phyloP scores from a whole-genome alignment of 176 grass and related monocot species.

The Guadua angustifolia region DNA sequence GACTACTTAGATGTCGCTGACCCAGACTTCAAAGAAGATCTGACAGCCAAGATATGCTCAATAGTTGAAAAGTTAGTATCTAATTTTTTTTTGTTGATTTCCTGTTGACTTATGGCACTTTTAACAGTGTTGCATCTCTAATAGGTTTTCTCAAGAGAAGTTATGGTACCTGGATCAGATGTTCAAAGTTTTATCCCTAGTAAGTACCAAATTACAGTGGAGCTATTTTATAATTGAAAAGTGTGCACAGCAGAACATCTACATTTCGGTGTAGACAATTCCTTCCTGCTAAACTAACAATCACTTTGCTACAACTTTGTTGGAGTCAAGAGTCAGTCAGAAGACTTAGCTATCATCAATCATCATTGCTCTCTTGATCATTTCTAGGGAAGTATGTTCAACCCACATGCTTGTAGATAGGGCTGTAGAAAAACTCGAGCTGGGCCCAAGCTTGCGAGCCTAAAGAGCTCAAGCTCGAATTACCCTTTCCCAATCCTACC shows the following conservation, averaged over 20 bases:
- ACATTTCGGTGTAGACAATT: constrained; percentile 4
- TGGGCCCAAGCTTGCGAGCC: too few relatives aligned
- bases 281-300: not conserved
- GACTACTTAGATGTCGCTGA: constrained; percentile 86
- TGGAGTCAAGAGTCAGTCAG: not conserved
- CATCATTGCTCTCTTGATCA: constrained; percentile 7
- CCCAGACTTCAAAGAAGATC: constrained; percentile 95
- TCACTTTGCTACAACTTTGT: not conserved
- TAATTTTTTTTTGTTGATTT: not conserved
- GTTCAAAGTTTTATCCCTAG: constrained; percentile 96
- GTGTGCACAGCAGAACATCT: constrained; percentile 21
- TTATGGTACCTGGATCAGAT: constrained; percentile 97
- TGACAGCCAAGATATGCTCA: constrained; percentile 84
- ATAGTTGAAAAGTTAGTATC: constrained; percentile 85
- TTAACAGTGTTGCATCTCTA: constrained; percentile 44
- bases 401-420: constrained; percentile 5
- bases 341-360: not conserved
- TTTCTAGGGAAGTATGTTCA: constrained; percentile 9
- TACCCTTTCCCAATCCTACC: too few relatives aligned
- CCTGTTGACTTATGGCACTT: constrained; percentile 13
- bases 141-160: constrained; percentile 98
- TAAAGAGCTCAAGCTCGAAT: too few relatives aligned
- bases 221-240: constrained; percentile 35
- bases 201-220: constrained; percentile 55
- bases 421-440: too few relatives aligned